phyloP scores from a whole-genome alignment of 768 basidiomycete genomes.

The Rickenella mellea region DNA sequence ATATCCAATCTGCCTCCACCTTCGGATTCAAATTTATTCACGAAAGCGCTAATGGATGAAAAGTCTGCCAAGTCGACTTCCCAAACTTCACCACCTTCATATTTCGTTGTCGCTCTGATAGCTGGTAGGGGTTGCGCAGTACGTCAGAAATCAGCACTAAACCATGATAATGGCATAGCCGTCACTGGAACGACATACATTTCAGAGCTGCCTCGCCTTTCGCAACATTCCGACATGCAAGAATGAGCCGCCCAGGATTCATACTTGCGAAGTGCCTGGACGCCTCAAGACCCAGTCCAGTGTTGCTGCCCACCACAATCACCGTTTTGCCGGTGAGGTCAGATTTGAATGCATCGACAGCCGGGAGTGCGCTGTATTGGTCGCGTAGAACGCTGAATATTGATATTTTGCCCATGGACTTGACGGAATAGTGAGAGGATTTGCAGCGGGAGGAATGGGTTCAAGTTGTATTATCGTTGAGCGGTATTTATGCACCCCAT shows the following conservation, averaged over 20 bases:
- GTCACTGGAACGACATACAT: not conserved
- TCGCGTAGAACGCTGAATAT: constrained; percentile 1
- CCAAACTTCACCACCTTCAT: constrained; percentile 26
- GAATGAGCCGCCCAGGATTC: constrained; percentile 28
- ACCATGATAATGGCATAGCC: not conserved
- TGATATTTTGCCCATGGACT: too few species aligned
- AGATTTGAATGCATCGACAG: constrained; percentile 15
- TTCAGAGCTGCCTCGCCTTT: constrained; percentile 14
- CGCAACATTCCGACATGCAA: constrained; percentile 21
- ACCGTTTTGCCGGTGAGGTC: constrained; percentile 38
- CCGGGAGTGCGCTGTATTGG: constrained; percentile 6
- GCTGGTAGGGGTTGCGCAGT: not conserved
- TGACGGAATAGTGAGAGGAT: too few species aligned
- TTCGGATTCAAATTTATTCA: constrained; percentile 19
- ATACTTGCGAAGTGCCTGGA: constrained; percentile 35
- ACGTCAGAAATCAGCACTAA: not conserved
- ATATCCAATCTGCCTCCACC: constrained; percentile 25
- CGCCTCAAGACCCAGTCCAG: constrained; percentile 39
- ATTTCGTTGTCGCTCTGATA: constrained; percentile 18
- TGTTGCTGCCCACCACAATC: constrained; percentile 43
- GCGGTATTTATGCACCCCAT: too few species aligned
- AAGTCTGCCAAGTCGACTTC: constrained; percentile 32
- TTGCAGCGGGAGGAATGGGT: too few species aligned
- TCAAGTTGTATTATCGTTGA: too few species aligned
- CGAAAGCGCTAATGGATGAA: constrained; percentile 30